A percentile compares a stretch with the other conserved stretches of the same genome.
These are phyloP conservation scores for Backusella circina DNA, from an alignment of 192 early-diverging fungal genomes.

Conservation along the genomic window DNA sequence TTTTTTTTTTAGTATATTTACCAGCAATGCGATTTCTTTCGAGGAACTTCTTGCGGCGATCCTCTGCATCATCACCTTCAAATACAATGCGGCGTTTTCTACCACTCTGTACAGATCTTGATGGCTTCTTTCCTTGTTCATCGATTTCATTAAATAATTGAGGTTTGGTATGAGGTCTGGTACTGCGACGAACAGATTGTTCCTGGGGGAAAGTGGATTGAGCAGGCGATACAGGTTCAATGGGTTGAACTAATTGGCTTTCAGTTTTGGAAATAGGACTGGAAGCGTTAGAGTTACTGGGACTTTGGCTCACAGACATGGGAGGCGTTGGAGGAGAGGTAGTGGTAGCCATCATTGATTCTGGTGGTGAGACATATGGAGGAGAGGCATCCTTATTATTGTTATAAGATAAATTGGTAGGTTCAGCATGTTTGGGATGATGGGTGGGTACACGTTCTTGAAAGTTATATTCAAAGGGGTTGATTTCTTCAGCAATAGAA, in stretches of 20 bases:
- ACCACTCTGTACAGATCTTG: neutral
- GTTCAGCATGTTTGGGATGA: neutral
- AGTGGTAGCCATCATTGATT: no score
- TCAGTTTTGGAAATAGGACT: neutral
- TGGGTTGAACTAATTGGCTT: neutral
- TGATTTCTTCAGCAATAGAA: constrained; percentile 17
- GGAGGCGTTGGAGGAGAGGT: neutral
- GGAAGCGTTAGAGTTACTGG: neutral
- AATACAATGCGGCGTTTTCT: constrained; percentile 22
- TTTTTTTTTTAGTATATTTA: neutral
- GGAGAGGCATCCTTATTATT: neutral
- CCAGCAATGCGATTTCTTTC: constrained; percentile 29
- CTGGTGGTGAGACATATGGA: neutral
- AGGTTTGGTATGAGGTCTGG: neutral
- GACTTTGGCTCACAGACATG: constrained; percentile 8
- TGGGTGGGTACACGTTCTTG: neutral
- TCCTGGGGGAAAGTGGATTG: neutral
- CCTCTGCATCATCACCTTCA: constrained; percentile 27
- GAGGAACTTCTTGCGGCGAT: constrained; percentile 18
- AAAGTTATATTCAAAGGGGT: constrained; percentile 27
- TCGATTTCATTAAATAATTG: neutral
- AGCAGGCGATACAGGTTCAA: neutral
- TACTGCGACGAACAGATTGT: neutral
- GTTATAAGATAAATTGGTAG: neutral
- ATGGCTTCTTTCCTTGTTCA: neutral